Percentiles rank a stretch among this genome's conserved stretches.
phyloP scores from a whole-genome alignment of 495 filamentous ascomycete species.

The Neurospora cerealis region DNA sequence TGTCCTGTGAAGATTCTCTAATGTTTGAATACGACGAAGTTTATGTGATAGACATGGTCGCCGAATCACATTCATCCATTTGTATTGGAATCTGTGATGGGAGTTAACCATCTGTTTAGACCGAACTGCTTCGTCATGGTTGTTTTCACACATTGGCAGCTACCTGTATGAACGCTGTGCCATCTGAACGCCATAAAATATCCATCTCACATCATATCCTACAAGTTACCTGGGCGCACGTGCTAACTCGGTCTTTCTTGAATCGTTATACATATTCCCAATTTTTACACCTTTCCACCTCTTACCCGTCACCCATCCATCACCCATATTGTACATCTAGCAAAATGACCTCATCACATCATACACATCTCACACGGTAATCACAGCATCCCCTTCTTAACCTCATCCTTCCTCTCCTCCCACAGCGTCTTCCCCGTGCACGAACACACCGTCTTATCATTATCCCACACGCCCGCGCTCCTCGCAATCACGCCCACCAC shows the following conservation, averaged over 20 bases:
- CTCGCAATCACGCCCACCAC: constrained; percentile 87
- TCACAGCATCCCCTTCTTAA: constrained; percentile 75
- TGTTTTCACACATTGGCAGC: neutral
- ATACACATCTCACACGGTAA: neutral
- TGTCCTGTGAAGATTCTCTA: neutral
- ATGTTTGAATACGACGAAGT: neutral
- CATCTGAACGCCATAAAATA: neutral
- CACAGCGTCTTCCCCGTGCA: constrained; percentile 97
- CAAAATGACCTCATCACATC: neutral
- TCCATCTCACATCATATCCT: neutral
- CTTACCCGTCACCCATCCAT: neutral
- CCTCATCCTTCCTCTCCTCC: constrained; percentile 90
- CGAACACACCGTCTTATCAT: constrained; percentile 90
- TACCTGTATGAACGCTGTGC: neutral
- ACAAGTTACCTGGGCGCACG: neutral
- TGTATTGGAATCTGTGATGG: neutral
- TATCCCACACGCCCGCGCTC: constrained; percentile 95
- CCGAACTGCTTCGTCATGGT: neutral
- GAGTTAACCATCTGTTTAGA: neutral
- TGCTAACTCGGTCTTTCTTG: neutral
- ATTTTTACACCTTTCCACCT: neutral
- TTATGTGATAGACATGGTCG: neutral
- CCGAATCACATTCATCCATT: neutral
- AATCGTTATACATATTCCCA: neutral
- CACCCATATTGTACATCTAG: neutral